phyloP scores from a whole-genome alignment of 177 flowering plant species.

The Tripterygium wilfordii region DNA sequence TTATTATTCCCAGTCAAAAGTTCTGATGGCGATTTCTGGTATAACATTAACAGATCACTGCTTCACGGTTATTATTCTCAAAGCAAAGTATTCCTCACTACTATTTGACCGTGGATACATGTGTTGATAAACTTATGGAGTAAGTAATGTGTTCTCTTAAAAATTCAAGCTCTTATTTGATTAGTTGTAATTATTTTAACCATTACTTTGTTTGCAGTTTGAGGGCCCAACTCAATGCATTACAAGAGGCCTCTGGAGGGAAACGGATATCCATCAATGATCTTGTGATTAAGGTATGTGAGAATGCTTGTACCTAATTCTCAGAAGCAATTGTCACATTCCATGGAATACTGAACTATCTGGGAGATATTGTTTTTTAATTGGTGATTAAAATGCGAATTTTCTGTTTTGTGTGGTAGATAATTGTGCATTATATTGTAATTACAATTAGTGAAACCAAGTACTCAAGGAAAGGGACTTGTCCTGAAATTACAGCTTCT shows the following conservation, averaged over 20 bases:
- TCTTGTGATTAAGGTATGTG: slow-evolving; percentile 87
- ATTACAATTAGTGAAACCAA: no score
- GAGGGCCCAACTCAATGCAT: slow-evolving; percentile 65
- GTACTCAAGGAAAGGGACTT: no score
- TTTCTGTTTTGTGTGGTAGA: no score
- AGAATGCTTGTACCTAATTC: no score
- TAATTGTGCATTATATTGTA: no score
- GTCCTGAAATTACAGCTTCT: no score
- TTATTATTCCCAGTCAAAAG: not conserved
- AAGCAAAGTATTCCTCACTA: slow-evolving; percentile 99
- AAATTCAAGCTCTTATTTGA: not conserved
- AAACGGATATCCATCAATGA: slow-evolving; percentile 87
- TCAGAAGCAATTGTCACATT: no score
- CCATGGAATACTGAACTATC: no score
- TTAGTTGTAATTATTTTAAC: not conserved
- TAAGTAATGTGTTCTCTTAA: slow-evolving; percentile 27
- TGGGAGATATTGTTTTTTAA: no score
- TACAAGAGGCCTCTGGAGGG: slow-evolving; percentile 91
- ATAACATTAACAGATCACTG: slow-evolving; percentile 59
- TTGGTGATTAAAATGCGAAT: no score
- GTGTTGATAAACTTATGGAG: slow-evolving; percentile 92
- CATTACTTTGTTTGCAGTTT: slow-evolving; percentile 36
- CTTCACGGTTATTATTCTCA: slow-evolving; percentile 79
- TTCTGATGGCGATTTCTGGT: slow-evolving; percentile 4
- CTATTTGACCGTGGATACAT: slow-evolving; percentile 81